These are phyloP conservation scores for Dendrobium huoshanense DNA, from an alignment of 106 monocot species.

Conservation along the genomic window DNA sequence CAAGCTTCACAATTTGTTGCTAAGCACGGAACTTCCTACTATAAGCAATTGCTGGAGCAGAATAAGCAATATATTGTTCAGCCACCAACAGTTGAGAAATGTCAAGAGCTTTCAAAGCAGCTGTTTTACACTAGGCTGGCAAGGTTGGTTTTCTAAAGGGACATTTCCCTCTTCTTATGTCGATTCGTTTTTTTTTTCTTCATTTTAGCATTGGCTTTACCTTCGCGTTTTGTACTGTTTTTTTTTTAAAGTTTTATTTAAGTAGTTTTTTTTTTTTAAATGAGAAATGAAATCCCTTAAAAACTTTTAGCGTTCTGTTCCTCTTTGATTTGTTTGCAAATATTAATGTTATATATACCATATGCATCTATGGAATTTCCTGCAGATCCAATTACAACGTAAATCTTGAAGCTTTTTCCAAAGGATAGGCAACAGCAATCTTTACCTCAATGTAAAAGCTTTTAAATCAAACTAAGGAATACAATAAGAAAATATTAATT, in stretches of 20 bases:
- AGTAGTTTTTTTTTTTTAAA: background rate
- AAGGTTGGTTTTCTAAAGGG: background rate
- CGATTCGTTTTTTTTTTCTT: background rate
- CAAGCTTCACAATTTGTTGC: constrained; percentile 13
- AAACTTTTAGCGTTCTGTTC: background rate
- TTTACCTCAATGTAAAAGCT: background rate
- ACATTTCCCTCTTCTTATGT: background rate
- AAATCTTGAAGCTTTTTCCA: background rate
- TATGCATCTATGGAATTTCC: background rate
- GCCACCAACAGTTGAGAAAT: constrained; percentile 10
- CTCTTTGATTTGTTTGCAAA: background rate
- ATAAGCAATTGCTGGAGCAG: constrained; percentile 14
- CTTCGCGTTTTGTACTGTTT: background rate
- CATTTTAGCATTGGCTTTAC: background rate
- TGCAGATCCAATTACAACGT: background rate
- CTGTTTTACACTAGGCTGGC: constrained; percentile 15
- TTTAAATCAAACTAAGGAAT: too few species aligned
- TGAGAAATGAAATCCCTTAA: background rate
- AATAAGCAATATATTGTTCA: constrained; percentile 16
- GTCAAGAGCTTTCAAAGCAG: constrained; percentile 15
- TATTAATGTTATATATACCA: background rate
- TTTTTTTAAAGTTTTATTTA: background rate
- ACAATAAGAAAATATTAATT: background rate
- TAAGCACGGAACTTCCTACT: constrained; percentile 13
- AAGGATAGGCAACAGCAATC: background rate